Base-by-base conservation (phyloP, 208 protist genomes). In the Leishmania tarentolae region DNA sequence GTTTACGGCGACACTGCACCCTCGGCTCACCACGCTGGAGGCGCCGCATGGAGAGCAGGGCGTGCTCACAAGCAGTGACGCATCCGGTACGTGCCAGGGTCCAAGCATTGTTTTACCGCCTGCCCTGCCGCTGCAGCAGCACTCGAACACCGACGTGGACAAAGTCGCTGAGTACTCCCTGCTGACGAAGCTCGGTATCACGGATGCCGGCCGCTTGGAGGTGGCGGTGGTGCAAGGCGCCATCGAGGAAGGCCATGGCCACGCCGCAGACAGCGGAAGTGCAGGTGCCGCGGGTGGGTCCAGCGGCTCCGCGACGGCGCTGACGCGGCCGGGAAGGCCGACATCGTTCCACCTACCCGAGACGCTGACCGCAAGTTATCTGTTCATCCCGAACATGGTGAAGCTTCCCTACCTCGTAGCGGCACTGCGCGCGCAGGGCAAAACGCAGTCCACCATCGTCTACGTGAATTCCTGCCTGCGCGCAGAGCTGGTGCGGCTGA, bases 391-490 rank as follows among this genome's bases (percentile, higher is more conserved):
- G 3, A 89, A 94, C 79, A 92, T 94, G 83, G 94, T 97, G 80
- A 97, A 95, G 83, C 87, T 97, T 56, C 90, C 90, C 2, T 91
- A 95, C 73, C 91, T 97, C 35, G 92, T 95, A 2, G 89, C 92
- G 5, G 83, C 91, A 1, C 89, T 97, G 24, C 88, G 90, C 0
- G 80, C 75, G 37, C 86, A 87, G 17, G 94, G 91, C 3, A 85
- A 90, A 61, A 81, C 86, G 44, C 91, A 97, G 83, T 90, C 86
- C 19, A 94, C 93, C 35, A 97, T 98, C 61, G 90, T 98, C 42
- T 98, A 97, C 74, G 88, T 88, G 40, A 97, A 97, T 80, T 96
- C 92, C 13, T 94, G 92, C 79, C 87, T 94, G 68, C 92, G 93
- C 2, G 93, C 91, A 42, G 93, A 98, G 86, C 77, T 97, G 83